Evolutionary conservation across 2,329 filamentous ascomycete species (phyloP).

Genomic region (Acephala macrosclerotiorum): DNA sequence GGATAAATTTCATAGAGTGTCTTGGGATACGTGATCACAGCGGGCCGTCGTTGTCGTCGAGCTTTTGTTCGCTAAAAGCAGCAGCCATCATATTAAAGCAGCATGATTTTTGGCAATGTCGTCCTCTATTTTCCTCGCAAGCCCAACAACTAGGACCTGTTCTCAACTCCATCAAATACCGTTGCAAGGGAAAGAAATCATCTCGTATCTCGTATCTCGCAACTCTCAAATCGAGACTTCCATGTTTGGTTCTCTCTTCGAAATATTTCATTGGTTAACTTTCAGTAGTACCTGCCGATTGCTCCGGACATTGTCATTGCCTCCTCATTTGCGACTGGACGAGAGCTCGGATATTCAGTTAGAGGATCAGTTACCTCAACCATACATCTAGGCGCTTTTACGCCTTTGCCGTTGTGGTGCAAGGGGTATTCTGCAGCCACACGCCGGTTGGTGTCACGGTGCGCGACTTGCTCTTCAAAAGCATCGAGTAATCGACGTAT

Average conservation of each 20-base stretch:
- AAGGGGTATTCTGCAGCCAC: constrained; percentile 10
- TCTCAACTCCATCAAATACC: neutral
- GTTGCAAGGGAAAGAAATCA: neutral
- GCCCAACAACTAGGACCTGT: neutral
- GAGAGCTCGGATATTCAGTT: neutral
- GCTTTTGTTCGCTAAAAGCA: neutral
- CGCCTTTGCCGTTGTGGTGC: constrained; percentile 11
- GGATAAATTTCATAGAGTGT: neutral
- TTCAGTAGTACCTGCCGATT: neutral
- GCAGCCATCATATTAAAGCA: neutral
- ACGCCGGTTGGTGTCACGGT: neutral
- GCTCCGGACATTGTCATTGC: neutral
- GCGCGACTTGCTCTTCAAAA: neutral
- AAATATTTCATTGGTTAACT: neutral
- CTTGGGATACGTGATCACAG: neutral
- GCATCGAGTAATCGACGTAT: neutral
- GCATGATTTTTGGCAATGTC: neutral
- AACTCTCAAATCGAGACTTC: neutral
- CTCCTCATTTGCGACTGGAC: neutral
- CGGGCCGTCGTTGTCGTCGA: neutral
- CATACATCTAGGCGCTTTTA: constrained; percentile 10
- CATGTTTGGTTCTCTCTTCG: neutral
- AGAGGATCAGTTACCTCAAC: neutral
- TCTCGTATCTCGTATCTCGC: no score
- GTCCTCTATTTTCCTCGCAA: neutral